Base-by-base conservation (phyloP, 2,329 filamentous ascomycete genomes). In the Laburnicola sp. region DNA sequence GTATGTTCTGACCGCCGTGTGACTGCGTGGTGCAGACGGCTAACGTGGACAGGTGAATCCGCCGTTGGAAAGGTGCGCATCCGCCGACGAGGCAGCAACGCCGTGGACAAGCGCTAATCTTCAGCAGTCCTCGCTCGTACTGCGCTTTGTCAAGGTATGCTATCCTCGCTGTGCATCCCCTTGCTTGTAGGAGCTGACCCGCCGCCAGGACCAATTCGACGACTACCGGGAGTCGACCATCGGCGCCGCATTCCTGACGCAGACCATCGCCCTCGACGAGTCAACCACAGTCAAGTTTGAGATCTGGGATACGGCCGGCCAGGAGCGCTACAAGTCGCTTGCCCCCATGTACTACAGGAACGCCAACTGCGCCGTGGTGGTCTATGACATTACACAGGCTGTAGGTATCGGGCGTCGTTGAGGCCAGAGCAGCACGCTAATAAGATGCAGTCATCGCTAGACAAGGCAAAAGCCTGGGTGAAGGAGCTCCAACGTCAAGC, bases 311-410 rank as follows among this genome's bases (percentile, higher is more conserved):
- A 99, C 94, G 7, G 94, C 94, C 58, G 94, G 94, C 58, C 94
- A 99, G 79, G 94, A 99, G 78, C 86, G 95, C 71, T 99, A 97
- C 84, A 97, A 97, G 82, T 97, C 94, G 9, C 82, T 99, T 62
- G 94, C 94, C 30, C 94, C 94, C 66, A 99, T 99, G 94, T 99
- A 99, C 82, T 99, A 99, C 80, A 83, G 95, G 67, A 99, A 99
- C 74, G 95, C 95, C 65, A 97, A 99, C 84, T 97, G 94, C 78
- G 94, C 95, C 52, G 93, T 99, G 28, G 93, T 99, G 42, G 94
- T 99, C 62, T 99, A 99, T 77, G 94, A 99, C 78, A 97, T 99
- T 71, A 99, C 94, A 70, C 94, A 99, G 84, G 91, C 94, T 63
- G 94, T 99, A 86, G 57, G 89, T 77, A 39, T 43, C 28, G 46